Percentiles rank a stretch among this genome's conserved stretches.
These are phyloP conservation scores for Dictyostelium discoideum DNA, from an alignment of 78 protist genomes.

Conservation along the genomic window DNA sequence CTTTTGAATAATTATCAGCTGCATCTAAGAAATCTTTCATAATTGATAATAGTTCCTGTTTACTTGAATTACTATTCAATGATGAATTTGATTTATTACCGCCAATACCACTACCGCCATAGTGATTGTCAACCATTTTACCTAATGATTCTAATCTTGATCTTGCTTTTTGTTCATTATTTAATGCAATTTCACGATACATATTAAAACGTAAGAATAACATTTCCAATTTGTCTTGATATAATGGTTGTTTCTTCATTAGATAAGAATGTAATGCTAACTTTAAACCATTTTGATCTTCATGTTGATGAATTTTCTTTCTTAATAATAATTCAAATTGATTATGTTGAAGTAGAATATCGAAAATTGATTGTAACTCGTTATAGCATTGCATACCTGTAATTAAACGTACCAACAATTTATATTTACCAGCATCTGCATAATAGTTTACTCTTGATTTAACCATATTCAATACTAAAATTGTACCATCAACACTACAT, in stretches of 20 bases:
- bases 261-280: conserved; percentile 68
- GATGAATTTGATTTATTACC: background rate
- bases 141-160: conserved; percentile 1
- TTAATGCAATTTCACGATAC: conserved; percentile 79
- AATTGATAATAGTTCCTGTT: conserved; percentile 18
- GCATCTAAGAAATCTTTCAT: conserved; percentile 69
- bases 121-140: background rate
- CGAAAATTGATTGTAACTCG: conserved; percentile 74
- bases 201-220: conserved; percentile 78
- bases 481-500: conserved; percentile 79
- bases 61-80: background rate
- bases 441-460: conserved; percentile 46
- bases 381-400: conserved; percentile 78
- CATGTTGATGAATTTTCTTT: conserved; percentile 81
- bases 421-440: conserved; percentile 56
- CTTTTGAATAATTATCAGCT: conserved; percentile 67
- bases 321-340: conserved; percentile 74
- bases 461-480: conserved; percentile 60
- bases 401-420: conserved; percentile 53
- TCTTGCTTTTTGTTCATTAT: conserved; percentile 39
- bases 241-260: conserved; percentile 77
- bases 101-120: background rate
- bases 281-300: conserved; percentile 55
- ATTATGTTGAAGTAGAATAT: conserved; percentile 65
- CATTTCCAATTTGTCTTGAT: conserved; percentile 72